Percentiles rank a stretch among this genome's conserved stretches.
phyloP scores from a whole-genome alignment of 176 grass and related monocot genomes.

The Zoysia pacifica region DNA sequence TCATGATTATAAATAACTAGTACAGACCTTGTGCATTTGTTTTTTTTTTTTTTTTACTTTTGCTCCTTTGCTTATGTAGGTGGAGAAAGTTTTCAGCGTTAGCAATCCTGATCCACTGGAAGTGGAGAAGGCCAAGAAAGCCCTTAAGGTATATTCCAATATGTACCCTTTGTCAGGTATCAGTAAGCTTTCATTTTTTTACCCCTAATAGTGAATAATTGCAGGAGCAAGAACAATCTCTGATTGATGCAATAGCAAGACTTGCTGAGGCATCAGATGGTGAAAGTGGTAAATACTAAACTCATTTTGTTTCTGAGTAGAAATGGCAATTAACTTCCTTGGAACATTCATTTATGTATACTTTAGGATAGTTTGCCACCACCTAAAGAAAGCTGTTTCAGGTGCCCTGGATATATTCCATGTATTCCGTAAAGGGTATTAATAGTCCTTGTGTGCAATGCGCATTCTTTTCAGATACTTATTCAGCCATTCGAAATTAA shows the following conservation, averaged over 20 bases:
- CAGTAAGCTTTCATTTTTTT: too few relatives aligned
- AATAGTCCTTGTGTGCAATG: background rate
- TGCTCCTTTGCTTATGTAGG: constrained; percentile 32
- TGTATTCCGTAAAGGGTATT: background rate
- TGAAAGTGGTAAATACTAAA: constrained; percentile 58
- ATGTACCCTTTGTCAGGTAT: too few relatives aligned
- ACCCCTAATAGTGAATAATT: too few relatives aligned
- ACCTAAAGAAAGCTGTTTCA: constrained; percentile 5
- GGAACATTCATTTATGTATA: constrained; percentile 9
- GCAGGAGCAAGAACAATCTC: constrained; percentile 75
- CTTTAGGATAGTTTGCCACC: constrained; percentile 14
- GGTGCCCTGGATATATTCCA: constrained; percentile 10
- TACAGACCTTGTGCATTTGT: too few relatives aligned
- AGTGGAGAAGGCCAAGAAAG: constrained; percentile 80
- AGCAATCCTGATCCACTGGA: constrained; percentile 58
- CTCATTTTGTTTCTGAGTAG: constrained; percentile 25
- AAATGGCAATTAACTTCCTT: constrained; percentile 18
- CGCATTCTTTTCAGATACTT: background rate
- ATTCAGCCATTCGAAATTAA: background rate
- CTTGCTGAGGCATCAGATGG: constrained; percentile 71
- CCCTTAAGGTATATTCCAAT: constrained; percentile 54
- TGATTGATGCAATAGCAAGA: constrained; percentile 69
- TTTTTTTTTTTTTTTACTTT: too few relatives aligned
- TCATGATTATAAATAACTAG: too few relatives aligned
- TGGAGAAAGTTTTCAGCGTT: constrained; percentile 61